Conservation (phyloP, 2,329 filamentous ascomycete genomes). For the Pseudogymnoascus sp. region DNA sequence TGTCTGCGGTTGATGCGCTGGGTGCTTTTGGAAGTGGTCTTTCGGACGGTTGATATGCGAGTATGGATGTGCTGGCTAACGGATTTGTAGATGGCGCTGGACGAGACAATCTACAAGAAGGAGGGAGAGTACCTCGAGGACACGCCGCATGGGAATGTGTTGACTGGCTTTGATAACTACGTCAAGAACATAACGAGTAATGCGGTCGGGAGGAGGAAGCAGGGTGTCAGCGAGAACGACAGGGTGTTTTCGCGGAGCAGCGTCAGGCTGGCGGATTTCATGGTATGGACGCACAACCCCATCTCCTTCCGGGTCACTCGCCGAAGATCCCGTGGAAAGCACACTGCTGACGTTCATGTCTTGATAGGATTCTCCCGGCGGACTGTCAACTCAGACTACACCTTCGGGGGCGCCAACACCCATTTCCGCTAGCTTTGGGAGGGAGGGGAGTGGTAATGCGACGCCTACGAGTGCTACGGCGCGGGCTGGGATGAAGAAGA, state of each 20-base stretch:
- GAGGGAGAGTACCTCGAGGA: constrained; percentile 88
- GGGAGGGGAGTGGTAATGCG: constrained; percentile 38
- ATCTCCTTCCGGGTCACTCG: constrained; percentile 27
- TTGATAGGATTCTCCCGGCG: constrained; percentile 22
- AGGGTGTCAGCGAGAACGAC: constrained; percentile 58
- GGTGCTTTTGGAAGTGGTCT: not conserved
- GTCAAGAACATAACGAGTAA: constrained; percentile 74
- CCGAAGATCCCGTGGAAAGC: not conserved
- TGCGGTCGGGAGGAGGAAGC: constrained; percentile 54
- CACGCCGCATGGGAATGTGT: constrained; percentile 85
- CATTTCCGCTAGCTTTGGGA: constrained; percentile 45
- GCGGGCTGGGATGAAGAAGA: constrained; percentile 36
- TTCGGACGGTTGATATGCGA: not conserved
- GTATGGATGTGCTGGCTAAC: constrained; percentile 19
- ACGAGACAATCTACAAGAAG: constrained; percentile 76
- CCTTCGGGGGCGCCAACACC: constrained; percentile 46
- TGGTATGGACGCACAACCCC: constrained; percentile 32
- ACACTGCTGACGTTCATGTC: constrained; percentile 23
- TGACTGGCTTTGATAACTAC: constrained; percentile 96
- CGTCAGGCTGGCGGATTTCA: constrained; percentile 22
- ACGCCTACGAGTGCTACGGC: constrained; percentile 48
- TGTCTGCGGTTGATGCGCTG: not conserved
- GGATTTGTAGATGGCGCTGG: constrained; percentile 36
- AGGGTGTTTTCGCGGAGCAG: constrained; percentile 58
- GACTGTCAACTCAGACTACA: constrained; percentile 23